Percentiles rank a stretch among this genome's conserved stretches.
Conservation (phyloP, 495 filamentous ascomycete genomes). For the Collariella sp. region DNA sequence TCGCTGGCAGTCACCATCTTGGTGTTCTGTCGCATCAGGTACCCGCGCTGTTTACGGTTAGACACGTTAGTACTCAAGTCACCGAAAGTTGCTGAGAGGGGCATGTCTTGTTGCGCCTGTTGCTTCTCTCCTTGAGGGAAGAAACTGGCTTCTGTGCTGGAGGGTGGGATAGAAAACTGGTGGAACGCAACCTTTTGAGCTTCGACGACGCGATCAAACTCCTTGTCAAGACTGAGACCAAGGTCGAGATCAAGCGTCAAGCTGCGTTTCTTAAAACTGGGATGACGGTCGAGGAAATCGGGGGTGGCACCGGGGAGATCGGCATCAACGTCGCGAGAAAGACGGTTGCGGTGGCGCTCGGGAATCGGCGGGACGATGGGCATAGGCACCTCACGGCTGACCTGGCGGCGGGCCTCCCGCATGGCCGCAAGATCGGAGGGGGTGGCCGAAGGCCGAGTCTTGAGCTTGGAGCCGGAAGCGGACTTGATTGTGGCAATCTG, state of each 20-base stretch:
- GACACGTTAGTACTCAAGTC: constrained; percentile 48
- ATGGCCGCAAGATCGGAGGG: constrained; percentile 78
- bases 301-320: constrained; percentile 21
- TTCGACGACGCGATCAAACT: constrained; percentile 94
- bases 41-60: constrained; percentile 72
- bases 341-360: constrained; percentile 47
- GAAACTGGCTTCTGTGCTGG: constrained; percentile 15
- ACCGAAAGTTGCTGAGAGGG: constrained; percentile 7
- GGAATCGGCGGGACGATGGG: constrained; percentile 56
- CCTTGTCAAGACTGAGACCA: constrained; percentile 76
- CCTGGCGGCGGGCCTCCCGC: constrained; percentile 76
- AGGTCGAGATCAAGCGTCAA: constrained; percentile 69
- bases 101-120: constrained; percentile 2
- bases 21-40: constrained; percentile 97
- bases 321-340: constrained; percentile 37
- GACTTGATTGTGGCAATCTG: constrained; percentile 79
- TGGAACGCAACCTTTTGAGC: constrained; percentile 86
- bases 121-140: not conserved
- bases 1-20: constrained; percentile 90
- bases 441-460: constrained; percentile 80
- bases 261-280: constrained; percentile 51
- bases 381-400: constrained; percentile 66
- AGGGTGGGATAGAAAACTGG: constrained; percentile 37
- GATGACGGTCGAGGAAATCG: constrained; percentile 41
- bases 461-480: constrained; percentile 75